Evolutionary conservation across 768 basidiomycete genomes (phyloP).

Genomic region (Termitomyces bulborhizus): DNA sequence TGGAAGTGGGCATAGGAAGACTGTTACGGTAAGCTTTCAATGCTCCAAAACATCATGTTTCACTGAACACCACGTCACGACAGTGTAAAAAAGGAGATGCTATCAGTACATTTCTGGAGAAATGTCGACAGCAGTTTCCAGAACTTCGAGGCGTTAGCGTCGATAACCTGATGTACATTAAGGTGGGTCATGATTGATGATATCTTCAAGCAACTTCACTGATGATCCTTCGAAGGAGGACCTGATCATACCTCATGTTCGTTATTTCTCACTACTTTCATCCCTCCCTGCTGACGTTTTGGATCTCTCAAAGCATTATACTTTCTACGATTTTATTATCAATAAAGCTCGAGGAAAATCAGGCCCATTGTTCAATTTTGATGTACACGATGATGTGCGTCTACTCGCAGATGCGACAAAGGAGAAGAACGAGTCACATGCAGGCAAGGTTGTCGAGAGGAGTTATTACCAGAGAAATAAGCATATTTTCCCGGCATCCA

Average conservation of each 20-base stretch:
- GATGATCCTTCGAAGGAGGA: constrained; percentile 62
- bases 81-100: constrained; percentile 98
- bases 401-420: constrained; percentile 89
- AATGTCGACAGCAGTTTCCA: constrained; percentile 88
- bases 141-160: constrained; percentile 86
- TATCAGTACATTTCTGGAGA: constrained; percentile 82
- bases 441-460: constrained; percentile 96
- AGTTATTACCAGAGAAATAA: constrained; percentile 96
- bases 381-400: constrained; percentile 98
- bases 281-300: constrained; percentile 2
- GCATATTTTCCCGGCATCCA: constrained; percentile 93
- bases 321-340: constrained; percentile 97
- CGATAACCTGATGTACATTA: constrained; percentile 98
- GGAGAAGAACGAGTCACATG: constrained; percentile 98
- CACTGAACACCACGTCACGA: not conserved
- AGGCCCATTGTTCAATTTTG: constrained; percentile 96
- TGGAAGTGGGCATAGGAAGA: constrained; percentile 93
- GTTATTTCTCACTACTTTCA: constrained; percentile 17
- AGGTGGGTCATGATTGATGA: constrained; percentile 40
- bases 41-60: not conserved
- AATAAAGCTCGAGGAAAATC: constrained; percentile 99
- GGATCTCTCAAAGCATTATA: constrained; percentile 67
- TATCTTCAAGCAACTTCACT: not conserved
- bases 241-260: constrained; percentile 91
- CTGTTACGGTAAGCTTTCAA: constrained; percentile 61